phyloP scores from a whole-genome alignment of 371 early-diverging fungal species.

The Umbelopsis sp. region DNA sequence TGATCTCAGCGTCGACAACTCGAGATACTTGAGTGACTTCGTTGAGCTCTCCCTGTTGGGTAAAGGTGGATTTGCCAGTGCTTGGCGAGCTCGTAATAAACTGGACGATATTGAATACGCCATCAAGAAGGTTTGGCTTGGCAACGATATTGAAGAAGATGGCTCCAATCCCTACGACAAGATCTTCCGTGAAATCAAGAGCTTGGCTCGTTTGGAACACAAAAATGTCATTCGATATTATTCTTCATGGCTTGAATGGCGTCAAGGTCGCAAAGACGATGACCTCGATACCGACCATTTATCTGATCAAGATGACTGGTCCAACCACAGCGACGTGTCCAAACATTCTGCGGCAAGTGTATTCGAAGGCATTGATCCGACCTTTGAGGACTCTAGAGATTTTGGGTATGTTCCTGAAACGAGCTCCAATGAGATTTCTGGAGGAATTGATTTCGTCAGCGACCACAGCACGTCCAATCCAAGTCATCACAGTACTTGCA shows the following conservation, averaged over 20 bases:
- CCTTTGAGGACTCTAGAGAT: constrained; percentile 20
- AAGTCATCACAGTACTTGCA: background rate
- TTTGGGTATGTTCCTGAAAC: background rate
- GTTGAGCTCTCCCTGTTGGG: constrained; percentile 78
- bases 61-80: constrained; percentile 95
- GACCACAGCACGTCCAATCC: background rate
- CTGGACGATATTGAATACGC: constrained; percentile 90
- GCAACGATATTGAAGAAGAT: constrained; percentile 39
- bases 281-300: background rate
- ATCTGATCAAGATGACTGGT: constrained; percentile 21
- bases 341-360: constrained; percentile 14
- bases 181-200: constrained; percentile 91
- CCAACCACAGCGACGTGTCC: constrained; percentile 6
- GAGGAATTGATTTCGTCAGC: background rate
- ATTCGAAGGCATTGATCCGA: constrained; percentile 25
- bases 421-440: constrained; percentile 1
- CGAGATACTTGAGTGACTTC: constrained; percentile 88
- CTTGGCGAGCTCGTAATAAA: constrained; percentile 74
- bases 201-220: constrained; percentile 86
- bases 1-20: constrained; percentile 58
- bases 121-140: constrained; percentile 78
- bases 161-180: constrained; percentile 65
- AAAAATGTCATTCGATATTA: constrained; percentile 92
- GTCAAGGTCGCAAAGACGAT: constrained; percentile 37
- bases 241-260: constrained; percentile 89